phyloP scores from a whole-genome alignment of 75 land plant genomes.

The Sequoia sempervirens region DNA sequence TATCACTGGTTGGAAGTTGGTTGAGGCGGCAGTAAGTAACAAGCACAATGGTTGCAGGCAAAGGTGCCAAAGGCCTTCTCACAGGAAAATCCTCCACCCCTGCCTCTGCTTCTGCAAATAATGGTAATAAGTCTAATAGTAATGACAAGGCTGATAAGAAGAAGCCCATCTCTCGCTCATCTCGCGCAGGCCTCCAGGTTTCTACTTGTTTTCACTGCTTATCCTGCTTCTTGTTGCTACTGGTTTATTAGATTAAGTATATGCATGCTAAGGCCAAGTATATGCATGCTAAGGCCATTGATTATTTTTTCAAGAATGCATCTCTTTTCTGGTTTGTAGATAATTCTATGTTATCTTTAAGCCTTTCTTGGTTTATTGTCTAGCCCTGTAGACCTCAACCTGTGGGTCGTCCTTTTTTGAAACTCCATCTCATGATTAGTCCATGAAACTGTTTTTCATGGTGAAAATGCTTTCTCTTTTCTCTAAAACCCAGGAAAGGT shows the following conservation, averaged over 20 bases:
- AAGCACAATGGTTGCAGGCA: constrained; percentile 17
- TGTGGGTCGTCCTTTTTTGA: background rate
- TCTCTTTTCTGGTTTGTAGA: background rate
- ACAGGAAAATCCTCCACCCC: constrained; percentile 19
- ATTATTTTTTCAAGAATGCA: background rate
- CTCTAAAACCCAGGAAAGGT: background rate
- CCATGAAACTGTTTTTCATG: background rate
- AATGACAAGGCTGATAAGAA: constrained; percentile 41
- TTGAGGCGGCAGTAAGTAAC: background rate
- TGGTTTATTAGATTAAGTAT: background rate
- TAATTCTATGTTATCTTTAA: background rate
- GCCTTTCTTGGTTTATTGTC: background rate
- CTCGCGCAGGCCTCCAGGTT: constrained; percentile 47
- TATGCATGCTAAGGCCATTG: background rate
- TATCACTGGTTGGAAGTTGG: no score
- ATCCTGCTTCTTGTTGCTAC: background rate
- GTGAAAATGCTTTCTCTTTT: background rate
- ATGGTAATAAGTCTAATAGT: background rate
- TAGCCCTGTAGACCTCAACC: background rate
- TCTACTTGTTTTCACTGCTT: background rate
- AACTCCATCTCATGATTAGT: background rate
- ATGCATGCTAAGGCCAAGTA: no score
- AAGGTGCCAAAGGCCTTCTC: constrained; percentile 39
- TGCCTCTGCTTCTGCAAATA: constrained; percentile 4
- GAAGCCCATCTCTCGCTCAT: constrained; percentile 42